Evolutionary conservation across 495 filamentous ascomycete species (phyloP), one percentile per base, ranked within the genome.

Genomic region (Neurospora africana): DNA sequence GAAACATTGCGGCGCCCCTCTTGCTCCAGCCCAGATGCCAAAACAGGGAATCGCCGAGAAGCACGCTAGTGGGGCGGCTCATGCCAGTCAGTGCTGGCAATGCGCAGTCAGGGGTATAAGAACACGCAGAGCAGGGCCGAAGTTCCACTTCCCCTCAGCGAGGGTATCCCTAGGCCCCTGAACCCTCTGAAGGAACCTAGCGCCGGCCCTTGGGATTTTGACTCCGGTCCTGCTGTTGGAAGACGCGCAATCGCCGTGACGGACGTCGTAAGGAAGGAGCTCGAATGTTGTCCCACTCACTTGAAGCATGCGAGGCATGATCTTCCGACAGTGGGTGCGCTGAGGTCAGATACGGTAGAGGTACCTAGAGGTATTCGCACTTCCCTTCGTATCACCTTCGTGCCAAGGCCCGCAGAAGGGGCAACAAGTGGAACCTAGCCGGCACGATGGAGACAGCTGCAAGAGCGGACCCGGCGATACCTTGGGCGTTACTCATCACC

Each of bases 21-120:
- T 58, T 58, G 47, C 47, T 58, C 47, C 74, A 72, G 73, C 27
- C 47, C 74, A 72, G 73, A 53, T 69, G 38, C 77, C 78, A 68
- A 65, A 77, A 80, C 73, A 74, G 69, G 76, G 77, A 73, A 74
- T 76, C 67, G 30, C 65, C 73, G 70, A 74, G 67, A 70, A 65
- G 53, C 53, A 65, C 27, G 27, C 27, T 65, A 65, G 53, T 65
- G 53, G 53, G 53, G 53, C 53, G 53, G 53, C 27, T 65, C 53
- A 65, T 65, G 53, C 53, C 53, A 65, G 53, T 61, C 53, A 61
- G 53, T 65, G 53, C 53, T 65, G 53, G 53, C 53, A 65, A 65
- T 65, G 53, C 53, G 53, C 53, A 65, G 53, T 33, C 53, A 65
- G 53, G 53, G 53, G 53, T 65, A n/a, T n/a, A 65, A 33, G 53